Evolutionary conservation across 129 eudicot genomes (phyloP), one percentile per base, ranked within the genome.

Genomic region (Glebionis coronaria): DNA sequence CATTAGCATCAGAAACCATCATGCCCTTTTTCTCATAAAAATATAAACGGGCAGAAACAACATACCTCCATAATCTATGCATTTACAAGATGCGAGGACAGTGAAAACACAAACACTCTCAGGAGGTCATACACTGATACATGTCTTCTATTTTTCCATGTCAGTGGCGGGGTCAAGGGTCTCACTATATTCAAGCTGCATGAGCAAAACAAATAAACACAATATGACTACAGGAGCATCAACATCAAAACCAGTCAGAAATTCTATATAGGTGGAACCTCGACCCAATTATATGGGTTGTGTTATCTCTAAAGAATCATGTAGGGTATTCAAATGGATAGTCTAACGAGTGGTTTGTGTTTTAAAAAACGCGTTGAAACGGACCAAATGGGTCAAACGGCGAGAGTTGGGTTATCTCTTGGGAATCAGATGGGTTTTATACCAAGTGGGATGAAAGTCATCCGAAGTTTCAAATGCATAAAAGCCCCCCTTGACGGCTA

Each of bases 111-210:
- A 12, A 12, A 6, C 42, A 18, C 52, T 16, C 69, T 51, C 50
- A 4, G 12, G 31, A 49, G 9, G 10, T 65, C 13, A 68, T 38
- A 15, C 13, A 23, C 29, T 40, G 9, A 68, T 38, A 15, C 13
- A 23, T 21, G 5, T 20, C 40, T 46, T 63, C 76, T 62, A 72
- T 70, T 75, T 82, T 67, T 78, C 82, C 91, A 85, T 82, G 79
- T 85, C 84, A 14, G 68, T 56, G 64, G 64, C 78, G 5, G 90
- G 81, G 71, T 81, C 60, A 63, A 29, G 61, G 76, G 82, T 80
- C 72, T 75, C 97, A 75, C 80, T 84, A 62, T 81, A 90, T 79
- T 83, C 86, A 44, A 77, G 75, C 97, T 90, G 88, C 84, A 83
- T 21, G 55, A 44, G 46, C 49, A 3, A 61, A 40, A 20, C 29